phyloP scores from a whole-genome alignment of 2,329 filamentous ascomycete genomes.

The Trichoderma oligosporum region DNA sequence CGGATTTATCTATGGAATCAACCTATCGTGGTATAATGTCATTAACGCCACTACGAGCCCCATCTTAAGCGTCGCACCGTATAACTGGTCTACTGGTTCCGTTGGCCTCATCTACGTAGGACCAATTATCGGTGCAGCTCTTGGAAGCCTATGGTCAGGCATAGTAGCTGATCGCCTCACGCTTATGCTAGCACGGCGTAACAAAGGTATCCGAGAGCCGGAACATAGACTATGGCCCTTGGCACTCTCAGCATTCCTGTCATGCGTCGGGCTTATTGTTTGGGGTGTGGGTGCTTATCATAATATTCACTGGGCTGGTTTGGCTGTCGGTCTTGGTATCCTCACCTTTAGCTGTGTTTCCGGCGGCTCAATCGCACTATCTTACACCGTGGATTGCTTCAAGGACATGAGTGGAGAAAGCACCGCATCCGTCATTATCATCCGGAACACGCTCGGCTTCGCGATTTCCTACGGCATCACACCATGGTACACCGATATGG shows the following conservation, averaged over 20 bases:
- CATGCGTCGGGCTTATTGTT: conserved; percentile 41
- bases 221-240: conserved; percentile 35
- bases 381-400: conserved; percentile 36
- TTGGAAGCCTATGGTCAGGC: conserved; percentile 21
- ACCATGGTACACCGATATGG: conserved; percentile 33
- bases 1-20: conserved; percentile 35
- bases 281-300: conserved; percentile 45
- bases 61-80: conserved; percentile 32
- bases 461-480: conserved; percentile 30
- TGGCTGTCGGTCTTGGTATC: conserved; percentile 33
- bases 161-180: conserved; percentile 32
- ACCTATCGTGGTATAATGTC: conserved; percentile 36
- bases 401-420: conserved; percentile 33
- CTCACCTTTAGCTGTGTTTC: conserved; percentile 30
- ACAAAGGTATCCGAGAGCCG: conserved; percentile 34
- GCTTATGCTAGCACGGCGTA: conserved; percentile 32
- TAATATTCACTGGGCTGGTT: conserved; percentile 33
- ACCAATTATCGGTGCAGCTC: conserved; percentile 27
- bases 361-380: conserved; percentile 30
- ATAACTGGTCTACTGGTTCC: conserved; percentile 33
- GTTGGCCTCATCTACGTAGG: conserved; percentile 33
- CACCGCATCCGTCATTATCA: conserved; percentile 30
- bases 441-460: conserved; percentile 28
- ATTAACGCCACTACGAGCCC: conserved; percentile 34
- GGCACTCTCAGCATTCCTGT: conserved; percentile 35